Base-by-base conservation (phyloP, 2,329 filamentous ascomycete species). In the Cytospora chrysosperma region DNA sequence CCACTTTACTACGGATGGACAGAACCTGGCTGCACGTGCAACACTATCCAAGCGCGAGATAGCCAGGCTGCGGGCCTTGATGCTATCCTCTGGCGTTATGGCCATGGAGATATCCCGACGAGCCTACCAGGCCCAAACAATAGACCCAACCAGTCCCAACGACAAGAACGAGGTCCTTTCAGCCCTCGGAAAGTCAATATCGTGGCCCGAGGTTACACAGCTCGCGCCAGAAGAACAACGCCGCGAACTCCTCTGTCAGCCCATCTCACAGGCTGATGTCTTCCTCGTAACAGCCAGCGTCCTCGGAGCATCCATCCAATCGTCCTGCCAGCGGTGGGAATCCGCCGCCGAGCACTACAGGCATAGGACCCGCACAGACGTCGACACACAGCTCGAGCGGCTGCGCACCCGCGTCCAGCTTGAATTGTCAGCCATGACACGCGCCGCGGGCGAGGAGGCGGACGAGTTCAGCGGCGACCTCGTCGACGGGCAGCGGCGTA, bases 41-140 rank as follows among this genome's bases (percentile, higher is more conserved):
- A 74, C 73, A 13, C 74, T 90, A 32, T 87, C 82, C 12, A 86
- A 84, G 69, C 85, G 85, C n/a, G 94, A 97, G 69, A 84, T 96
- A 59, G 90, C 90, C 19, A 88, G 92, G n/a, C 82, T 93, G 2
- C 85, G 87, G 63, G 85, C 92, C 0, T 81, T 96, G 10, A 85
- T 97, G 49, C 80, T 96, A 26, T 90, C 88, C 67, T 92, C 92
- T 0, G 93, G 93, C n/a, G 88, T 97, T 71, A 96, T 96, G 76
- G 93, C 94, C 0, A 88, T 88, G 70, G 91, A 95, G 71, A 91
- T 97, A 61, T 82, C 82, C 30, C 84, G 87, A 4, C 85, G 89
- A 54, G 87, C 89, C 4, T 77, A 88, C 52, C 79, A 81, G 40
- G 72, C 74, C 12, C 76, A 75, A 56, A 72, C 75, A 21, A 73